phyloP scores from a whole-genome alignment of 2,329 filamentous ascomycete species.

The Colletotrichum theobromicola region DNA sequence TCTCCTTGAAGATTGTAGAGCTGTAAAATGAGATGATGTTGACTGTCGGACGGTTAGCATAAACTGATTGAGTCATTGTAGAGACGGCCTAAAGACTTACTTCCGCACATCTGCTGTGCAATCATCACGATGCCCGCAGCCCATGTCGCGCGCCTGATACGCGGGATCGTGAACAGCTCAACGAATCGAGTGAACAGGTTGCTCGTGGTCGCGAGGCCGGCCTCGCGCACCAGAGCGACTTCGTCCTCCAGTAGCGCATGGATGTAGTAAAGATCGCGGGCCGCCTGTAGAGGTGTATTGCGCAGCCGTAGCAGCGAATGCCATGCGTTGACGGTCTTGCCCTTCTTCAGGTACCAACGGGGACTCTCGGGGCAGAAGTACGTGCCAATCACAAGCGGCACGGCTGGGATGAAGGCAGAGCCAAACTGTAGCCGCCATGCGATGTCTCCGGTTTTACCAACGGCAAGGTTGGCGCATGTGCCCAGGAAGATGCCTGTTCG shows the following conservation, averaged over 20 bases:
- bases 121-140: conserved; percentile 75
- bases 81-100: conserved; percentile 22
- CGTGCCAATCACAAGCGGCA: conserved; percentile 58
- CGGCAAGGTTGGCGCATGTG: conserved; percentile 61
- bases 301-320: conserved; percentile 60
- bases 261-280: conserved; percentile 68
- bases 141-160: conserved; percentile 65
- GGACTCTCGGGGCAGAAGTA: conserved; percentile 71
- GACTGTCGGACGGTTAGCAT: conserved; percentile 28
- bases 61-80: background rate
- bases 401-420: conserved; percentile 64
- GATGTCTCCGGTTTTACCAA: conserved; percentile 54
- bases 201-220: conserved; percentile 41
- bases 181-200: conserved; percentile 55
- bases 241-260: conserved; percentile 41
- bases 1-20: conserved; percentile 48
- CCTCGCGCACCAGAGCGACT: conserved; percentile 27
- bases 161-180: conserved; percentile 63
- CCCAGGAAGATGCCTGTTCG: conserved; percentile 53
- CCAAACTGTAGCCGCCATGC: conserved; percentile 67
- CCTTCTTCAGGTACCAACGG: conserved; percentile 70
- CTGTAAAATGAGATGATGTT: conserved; percentile 58
- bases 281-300: conserved; percentile 64
- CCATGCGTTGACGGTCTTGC: conserved; percentile 58
- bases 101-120: conserved; percentile 65